Evolutionary conservation across 306 rosid species (phyloP).

Genomic region (Trifolium repens): DNA sequence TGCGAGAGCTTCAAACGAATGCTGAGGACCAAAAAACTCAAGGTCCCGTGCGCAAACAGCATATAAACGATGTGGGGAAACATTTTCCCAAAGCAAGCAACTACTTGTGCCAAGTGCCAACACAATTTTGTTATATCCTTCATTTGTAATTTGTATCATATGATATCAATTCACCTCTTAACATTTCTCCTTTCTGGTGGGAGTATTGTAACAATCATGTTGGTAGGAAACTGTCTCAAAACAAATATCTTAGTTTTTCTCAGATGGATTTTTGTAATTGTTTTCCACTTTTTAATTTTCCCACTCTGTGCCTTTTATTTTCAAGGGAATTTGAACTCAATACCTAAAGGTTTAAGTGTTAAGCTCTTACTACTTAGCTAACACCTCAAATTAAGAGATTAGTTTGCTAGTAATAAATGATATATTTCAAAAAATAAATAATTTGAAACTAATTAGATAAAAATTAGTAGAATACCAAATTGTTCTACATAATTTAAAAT

Average conservation of each 20-base stretch:
- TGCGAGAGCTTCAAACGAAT: slow-evolving; percentile 19
- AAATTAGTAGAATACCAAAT: too few species aligned
- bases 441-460: too few species aligned
- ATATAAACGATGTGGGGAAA: slow-evolving; percentile 21
- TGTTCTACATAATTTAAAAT: too few species aligned
- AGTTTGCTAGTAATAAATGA: too few species aligned
- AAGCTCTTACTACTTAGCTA: too few species aligned
- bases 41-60: not conserved
- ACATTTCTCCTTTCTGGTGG: not conserved
- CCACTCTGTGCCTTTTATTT: too few species aligned
- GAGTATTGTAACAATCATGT: slow-evolving; percentile 12
- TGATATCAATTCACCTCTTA: slow-evolving; percentile 6
- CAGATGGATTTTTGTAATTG: not conserved
- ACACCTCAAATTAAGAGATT: too few species aligned
- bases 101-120: not conserved
- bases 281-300: not conserved
- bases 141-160: slow-evolving; percentile 25
- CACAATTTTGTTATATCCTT: slow-evolving; percentile 29
- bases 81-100: slow-evolving; percentile 27
- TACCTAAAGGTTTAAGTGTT: too few species aligned
- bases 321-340: too few species aligned
- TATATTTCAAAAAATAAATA: too few species aligned
- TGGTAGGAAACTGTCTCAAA: slow-evolving; percentile 1
- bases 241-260: slow-evolving; percentile 12
- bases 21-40: not conserved